phyloP scores from a whole-genome alignment of 2,329 filamentous ascomycete genomes.

The Trichocomaceae sp. region DNA sequence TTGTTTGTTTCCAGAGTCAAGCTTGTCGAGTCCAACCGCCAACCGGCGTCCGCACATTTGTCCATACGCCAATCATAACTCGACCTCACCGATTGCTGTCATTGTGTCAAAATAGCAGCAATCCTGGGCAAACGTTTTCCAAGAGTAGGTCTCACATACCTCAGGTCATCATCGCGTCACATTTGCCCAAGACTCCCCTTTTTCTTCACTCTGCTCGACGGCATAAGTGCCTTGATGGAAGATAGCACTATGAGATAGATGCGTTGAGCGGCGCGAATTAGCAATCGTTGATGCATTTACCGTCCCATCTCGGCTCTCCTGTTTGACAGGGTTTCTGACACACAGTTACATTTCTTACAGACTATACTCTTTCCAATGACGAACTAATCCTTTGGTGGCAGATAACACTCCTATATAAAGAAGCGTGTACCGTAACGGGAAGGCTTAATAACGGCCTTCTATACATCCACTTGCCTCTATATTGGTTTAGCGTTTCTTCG shows the following conservation, averaged over 20 bases:
- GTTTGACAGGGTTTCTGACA: background rate
- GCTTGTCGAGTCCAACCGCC: background rate
- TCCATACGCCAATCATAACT: conserved; percentile 9
- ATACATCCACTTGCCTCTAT: conserved; percentile 8
- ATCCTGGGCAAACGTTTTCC: background rate
- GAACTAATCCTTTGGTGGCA: background rate
- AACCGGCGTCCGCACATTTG: background rate
- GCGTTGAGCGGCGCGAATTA: background rate
- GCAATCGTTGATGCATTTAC: background rate
- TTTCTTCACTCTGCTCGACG: background rate
- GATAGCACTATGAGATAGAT: conserved; percentile 3
- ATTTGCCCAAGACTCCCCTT: background rate
- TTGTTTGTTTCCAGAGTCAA: background rate
- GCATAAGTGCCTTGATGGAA: background rate
- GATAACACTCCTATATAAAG: background rate
- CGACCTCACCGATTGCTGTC: conserved; percentile 4
- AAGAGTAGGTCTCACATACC: conserved; percentile 6
- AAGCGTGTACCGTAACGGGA: background rate
- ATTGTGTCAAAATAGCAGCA: background rate
- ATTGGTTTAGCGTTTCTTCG: conserved; percentile 13
- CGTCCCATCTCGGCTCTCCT: conserved; percentile 1
- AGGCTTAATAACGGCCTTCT: conserved; percentile 4
- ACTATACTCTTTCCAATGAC: background rate
- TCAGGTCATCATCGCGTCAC: background rate
- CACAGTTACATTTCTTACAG: conserved; percentile 2